Conservation (phyloP, 1,139 yeast genomes). For the Ogataea hybrid region DNA sequence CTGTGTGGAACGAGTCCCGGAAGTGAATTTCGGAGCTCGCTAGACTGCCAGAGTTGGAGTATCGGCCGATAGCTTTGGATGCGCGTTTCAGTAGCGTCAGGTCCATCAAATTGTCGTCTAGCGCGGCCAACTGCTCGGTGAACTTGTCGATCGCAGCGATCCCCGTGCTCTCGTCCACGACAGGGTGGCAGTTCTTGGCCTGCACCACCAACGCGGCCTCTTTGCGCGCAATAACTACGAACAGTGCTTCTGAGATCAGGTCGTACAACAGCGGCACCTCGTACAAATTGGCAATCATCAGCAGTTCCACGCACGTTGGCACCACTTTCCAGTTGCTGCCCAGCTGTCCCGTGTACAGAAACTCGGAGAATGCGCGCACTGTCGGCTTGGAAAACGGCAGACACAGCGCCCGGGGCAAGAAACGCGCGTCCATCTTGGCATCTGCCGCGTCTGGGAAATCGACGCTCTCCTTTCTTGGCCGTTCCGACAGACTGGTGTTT, state of each 20-base stretch:
- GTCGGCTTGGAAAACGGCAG: conserved; percentile 64
- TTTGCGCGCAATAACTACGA: conserved; percentile 64
- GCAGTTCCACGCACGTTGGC: conserved; percentile 65
- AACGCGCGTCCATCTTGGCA: conserved; percentile 16
- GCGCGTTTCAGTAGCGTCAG: conserved; percentile 50
- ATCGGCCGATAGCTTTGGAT: conserved; percentile 29
- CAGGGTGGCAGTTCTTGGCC: conserved; percentile 18
- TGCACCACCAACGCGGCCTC: conserved; percentile 51
- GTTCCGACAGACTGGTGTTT: not conserved
- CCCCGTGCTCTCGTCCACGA: conserved; percentile 20
- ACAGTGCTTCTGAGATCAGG: conserved; percentile 63
- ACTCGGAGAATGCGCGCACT: conserved; percentile 66
- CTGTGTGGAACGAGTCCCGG: not conserved
- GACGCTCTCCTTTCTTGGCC: conserved; percentile 7
- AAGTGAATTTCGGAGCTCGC: conserved; percentile 1
- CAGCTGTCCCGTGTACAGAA: conserved; percentile 73
- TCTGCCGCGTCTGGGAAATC: conserved; percentile 14
- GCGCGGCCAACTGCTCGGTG: conserved; percentile 45
- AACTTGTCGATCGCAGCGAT: conserved; percentile 44
- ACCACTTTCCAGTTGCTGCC: conserved; percentile 68
- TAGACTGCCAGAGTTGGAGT: conserved; percentile 12
- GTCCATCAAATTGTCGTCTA: conserved; percentile 66
- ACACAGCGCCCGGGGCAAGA: conserved; percentile 65
- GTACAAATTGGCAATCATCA: conserved; percentile 60
- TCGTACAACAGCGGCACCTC: conserved; percentile 69